A percentile compares a stretch with the other conserved stretches of the same genome.
Evolutionary conservation across 2,329 filamentous ascomycete genomes (phyloP).

Genomic region (Camillea tinctor): DNA sequence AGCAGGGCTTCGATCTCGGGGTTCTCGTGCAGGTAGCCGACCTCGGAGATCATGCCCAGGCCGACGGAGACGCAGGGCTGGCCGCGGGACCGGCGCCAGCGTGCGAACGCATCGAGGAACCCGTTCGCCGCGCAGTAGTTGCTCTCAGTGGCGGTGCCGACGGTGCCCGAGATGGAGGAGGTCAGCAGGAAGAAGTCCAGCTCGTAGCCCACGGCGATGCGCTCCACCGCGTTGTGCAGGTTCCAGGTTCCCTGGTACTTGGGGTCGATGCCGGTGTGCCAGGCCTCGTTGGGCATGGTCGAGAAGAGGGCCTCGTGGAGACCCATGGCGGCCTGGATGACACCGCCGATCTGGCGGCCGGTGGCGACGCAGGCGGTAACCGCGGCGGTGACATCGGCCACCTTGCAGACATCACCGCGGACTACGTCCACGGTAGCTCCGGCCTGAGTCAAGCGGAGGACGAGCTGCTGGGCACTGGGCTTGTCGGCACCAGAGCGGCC

Average conservation of each 20-base stretch:
- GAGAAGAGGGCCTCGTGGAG: slow-evolving; percentile 30
- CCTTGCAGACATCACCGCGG: slow-evolving; percentile 20
- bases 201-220: slow-evolving; percentile 10
- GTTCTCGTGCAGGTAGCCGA: slow-evolving; percentile 35
- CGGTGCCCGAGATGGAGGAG: slow-evolving; percentile 27
- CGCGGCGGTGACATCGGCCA: slow-evolving; percentile 16
- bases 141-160: slow-evolving; percentile 33
- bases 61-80: slow-evolving; percentile 26
- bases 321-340: slow-evolving; percentile 33
- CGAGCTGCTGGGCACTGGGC: slow-evolving; percentile 17
- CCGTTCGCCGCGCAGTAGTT: slow-evolving; percentile 40
- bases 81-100: slow-evolving; percentile 25
- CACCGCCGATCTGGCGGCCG: slow-evolving; percentile 15
- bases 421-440: too few relatives aligned
- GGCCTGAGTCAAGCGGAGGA: slow-evolving; percentile 21
- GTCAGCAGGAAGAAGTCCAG: slow-evolving; percentile 35
- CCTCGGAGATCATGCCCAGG: slow-evolving; percentile 35
- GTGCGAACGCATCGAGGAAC: slow-evolving; percentile 35
- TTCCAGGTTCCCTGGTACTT: slow-evolving; percentile 27
- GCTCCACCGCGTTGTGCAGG: slow-evolving; percentile 21
- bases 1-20: slow-evolving; percentile 21
- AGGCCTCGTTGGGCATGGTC: slow-evolving; percentile 24
- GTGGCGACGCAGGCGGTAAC: slow-evolving; percentile 6
- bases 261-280: slow-evolving; percentile 23
- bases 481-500: slow-evolving; percentile 29